Evolutionary conservation across 768 basidiomycete genomes (phyloP).

Genomic region (Bullera alba): DNA sequence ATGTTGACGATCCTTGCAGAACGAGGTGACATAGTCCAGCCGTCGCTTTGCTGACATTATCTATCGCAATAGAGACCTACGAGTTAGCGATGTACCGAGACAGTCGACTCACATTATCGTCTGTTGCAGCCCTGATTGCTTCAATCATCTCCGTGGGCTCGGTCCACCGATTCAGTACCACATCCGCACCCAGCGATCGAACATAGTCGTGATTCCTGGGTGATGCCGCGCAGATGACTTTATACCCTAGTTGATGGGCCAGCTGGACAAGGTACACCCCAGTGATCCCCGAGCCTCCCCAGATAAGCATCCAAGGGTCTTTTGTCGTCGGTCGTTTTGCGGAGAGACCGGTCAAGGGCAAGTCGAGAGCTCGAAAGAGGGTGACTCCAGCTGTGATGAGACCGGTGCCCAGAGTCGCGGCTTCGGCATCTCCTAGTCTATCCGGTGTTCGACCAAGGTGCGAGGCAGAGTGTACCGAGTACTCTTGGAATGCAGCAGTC

Average conservation of each 20-base stretch:
- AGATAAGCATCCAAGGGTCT: slow-evolving; percentile 21
- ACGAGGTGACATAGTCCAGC: slow-evolving; percentile 14
- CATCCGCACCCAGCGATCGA: slow-evolving; percentile 49
- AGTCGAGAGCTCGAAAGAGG: slow-evolving; percentile 17
- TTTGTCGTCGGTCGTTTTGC: not conserved
- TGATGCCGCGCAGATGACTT: slow-evolving; percentile 51
- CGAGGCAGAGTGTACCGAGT: slow-evolving; percentile 22
- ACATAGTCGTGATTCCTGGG: slow-evolving; percentile 47
- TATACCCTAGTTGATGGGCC: slow-evolving; percentile 49
- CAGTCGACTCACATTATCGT: slow-evolving; percentile 18
- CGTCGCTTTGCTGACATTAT: slow-evolving; percentile 21
- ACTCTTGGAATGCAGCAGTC: slow-evolving; percentile 33
- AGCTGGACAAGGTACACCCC: slow-evolving; percentile 47
- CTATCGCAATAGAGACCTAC: slow-evolving; percentile 23
- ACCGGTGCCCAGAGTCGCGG: slow-evolving; percentile 29
- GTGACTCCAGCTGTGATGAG: slow-evolving; percentile 30
- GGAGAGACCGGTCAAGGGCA: slow-evolving; percentile 5
- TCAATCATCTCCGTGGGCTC: slow-evolving; percentile 9
- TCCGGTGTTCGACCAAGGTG: slow-evolving; percentile 23
- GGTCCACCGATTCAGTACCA: slow-evolving; percentile 46
- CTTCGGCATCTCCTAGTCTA: slow-evolving; percentile 17
- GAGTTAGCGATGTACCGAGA: not conserved
- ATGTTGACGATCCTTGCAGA: slow-evolving; percentile 14
- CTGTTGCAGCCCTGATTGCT: slow-evolving; percentile 14
- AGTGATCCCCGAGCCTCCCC: slow-evolving; percentile 29